Evolutionary conservation across 805 yeast species (phyloP).

Genomic region (Yamadazyma takamatsuzukensis): DNA sequence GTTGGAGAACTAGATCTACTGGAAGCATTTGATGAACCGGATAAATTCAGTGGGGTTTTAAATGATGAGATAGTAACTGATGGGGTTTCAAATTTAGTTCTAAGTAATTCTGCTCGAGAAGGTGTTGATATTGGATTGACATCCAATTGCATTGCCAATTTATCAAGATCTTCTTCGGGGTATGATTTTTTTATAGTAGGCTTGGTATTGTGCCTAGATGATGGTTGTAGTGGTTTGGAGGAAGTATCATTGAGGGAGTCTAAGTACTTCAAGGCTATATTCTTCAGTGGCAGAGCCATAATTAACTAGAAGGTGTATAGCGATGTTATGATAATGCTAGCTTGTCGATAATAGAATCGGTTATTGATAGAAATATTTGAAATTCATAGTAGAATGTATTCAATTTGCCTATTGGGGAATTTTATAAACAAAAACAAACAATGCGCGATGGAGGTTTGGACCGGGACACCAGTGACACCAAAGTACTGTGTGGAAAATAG

Average conservation of each 20-base stretch:
- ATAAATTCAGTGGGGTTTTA: slow-evolving; percentile 23
- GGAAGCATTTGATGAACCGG: slow-evolving; percentile 15
- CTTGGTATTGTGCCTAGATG: slow-evolving; percentile 22
- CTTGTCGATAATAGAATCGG: too few species aligned
- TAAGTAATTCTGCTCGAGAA: slow-evolving; percentile 25
- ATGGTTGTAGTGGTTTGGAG: slow-evolving; percentile 29
- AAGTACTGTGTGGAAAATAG: too few species aligned
- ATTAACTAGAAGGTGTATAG: too few species aligned
- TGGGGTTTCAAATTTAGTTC: slow-evolving; percentile 36
- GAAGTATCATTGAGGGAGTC: slow-evolving; percentile 30
- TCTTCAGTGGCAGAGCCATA: slow-evolving; percentile 21
- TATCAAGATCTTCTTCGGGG: slow-evolving; percentile 34
- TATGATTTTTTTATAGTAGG: slow-evolving; percentile 10
- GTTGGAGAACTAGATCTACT: slow-evolving; percentile 17
- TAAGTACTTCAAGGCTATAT: slow-evolving; percentile 33
- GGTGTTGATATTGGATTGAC: slow-evolving; percentile 20
- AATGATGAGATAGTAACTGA: slow-evolving; percentile 42
- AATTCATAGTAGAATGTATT: too few species aligned
- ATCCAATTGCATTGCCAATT: slow-evolving; percentile 34
- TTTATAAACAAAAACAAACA: too few species aligned
- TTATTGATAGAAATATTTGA: too few species aligned
- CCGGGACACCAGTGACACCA: too few species aligned
- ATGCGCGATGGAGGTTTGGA: too few species aligned
- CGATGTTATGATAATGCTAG: too few species aligned
- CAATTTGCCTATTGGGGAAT: too few species aligned